Evolutionary conservation across 768 basidiomycete genomes (phyloP), one percentile per base, ranked within the genome.

Genomic region (Boletus huronensis): DNA sequence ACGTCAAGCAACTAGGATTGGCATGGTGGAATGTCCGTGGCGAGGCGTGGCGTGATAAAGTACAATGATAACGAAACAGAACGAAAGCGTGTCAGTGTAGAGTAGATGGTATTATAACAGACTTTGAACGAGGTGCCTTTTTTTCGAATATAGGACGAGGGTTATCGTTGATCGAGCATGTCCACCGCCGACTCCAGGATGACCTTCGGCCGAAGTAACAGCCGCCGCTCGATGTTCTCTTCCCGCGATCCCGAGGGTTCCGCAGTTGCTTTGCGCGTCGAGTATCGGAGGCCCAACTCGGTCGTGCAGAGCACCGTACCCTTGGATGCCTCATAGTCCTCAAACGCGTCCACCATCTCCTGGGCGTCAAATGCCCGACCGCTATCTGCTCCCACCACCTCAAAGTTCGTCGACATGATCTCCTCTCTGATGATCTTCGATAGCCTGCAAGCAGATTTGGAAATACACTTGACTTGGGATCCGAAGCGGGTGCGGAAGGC

Each of bases 391-490:
- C 82, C 77, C 38, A 86, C 69, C 34, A 90, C 78, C 60, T 90
- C 86, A 61, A 90, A 91, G 53, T 79, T 83, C 2, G 88, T 86
- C 3, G 84, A 87, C 75, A 91, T 80, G 62, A 89, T 88, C 55
- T 89, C 88, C 61, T 91, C 87, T 46, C 81, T 75, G 34, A 81
- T 79, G 38, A 88, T 81, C 46, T 76, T 79, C 11, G 86, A 85
- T 29, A 91, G 72, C 54, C 77, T 77, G 64, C 80, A 80, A 21
- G 84, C 84, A 0, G 85, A 76, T 49, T 78, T 80, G 11, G 87
- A 82, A 40, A 91, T 84, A 17, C 85, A 79, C 21, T 78, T 79
- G 9, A 90, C 79, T 63, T 87, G 86, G 31, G 82, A 72, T 25
- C 77, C 77, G 56, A 83, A 86, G 25, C 78, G 77, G 6, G 71